These are phyloP conservation scores for Aspergillus saccharolyticus DNA, from an alignment of 495 filamentous ascomycete genomes.

Conservation along the genomic window DNA sequence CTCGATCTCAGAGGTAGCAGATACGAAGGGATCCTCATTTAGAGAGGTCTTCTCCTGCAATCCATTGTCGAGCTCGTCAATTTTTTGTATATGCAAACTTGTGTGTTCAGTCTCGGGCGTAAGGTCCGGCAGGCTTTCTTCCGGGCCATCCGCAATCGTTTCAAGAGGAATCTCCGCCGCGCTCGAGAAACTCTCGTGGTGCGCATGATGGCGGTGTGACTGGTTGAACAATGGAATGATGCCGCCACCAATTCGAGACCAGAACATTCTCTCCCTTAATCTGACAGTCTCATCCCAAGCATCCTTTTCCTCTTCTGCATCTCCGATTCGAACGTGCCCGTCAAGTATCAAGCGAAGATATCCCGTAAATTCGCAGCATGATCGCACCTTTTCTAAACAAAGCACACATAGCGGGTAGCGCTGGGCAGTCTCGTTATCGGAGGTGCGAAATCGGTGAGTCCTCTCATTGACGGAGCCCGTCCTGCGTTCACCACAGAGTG, in stretches of 20 bases:
- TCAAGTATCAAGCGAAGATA: conserved; percentile 87
- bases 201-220: background rate
- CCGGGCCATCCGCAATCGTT: background rate
- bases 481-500: conserved; percentile 81
- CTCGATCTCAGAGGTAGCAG: conserved; percentile 8
- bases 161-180: background rate
- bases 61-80: conserved; percentile 1
- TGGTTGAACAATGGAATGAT: conserved; percentile 61
- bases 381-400: conserved; percentile 77
- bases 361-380: conserved; percentile 85
- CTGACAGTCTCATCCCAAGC: conserved; percentile 93
- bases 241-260: conserved; percentile 84
- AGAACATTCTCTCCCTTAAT: conserved; percentile 91
- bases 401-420: conserved; percentile 85
- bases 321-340: conserved; percentile 72
- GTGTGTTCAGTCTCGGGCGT: background rate
- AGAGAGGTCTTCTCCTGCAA: conserved; percentile 6
- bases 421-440: conserved; percentile 77
- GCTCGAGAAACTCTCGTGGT: conserved; percentile 6
- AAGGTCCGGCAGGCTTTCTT: background rate
- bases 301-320: conserved; percentile 70
- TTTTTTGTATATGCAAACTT: background rate
- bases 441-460: conserved; percentile 84
- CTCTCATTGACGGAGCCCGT: conserved; percentile 63
- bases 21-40: conserved; percentile 14